A percentile compares a stretch with the other conserved stretches of the same genome.
Conservation (phyloP, 2,329 filamentous ascomycete genomes). For the Coniochaeta ligniaria region DNA sequence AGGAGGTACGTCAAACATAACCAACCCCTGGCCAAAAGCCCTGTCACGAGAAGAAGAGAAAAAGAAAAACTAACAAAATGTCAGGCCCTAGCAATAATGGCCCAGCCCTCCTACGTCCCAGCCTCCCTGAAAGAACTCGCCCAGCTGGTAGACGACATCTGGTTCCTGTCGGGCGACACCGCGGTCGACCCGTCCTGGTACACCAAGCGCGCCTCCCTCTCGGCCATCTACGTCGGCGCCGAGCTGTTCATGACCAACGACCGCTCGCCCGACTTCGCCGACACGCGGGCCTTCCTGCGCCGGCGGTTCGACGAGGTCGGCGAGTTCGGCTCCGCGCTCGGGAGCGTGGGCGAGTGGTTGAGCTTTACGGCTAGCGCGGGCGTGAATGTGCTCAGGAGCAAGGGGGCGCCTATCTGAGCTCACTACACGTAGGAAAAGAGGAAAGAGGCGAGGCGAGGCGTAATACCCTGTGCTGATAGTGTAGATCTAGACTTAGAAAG, state of each 20-base stretch:
- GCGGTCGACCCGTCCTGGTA: constrained; percentile 87
- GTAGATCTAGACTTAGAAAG: neutral
- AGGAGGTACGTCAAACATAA: constrained; percentile 58
- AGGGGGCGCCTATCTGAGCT: constrained; percentile 69
- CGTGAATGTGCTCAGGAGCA: constrained; percentile 80
- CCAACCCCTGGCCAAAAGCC: neutral
- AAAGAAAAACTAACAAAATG: neutral
- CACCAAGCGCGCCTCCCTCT: constrained; percentile 49
- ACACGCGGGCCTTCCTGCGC: constrained; percentile 75
- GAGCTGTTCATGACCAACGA: constrained; percentile 97
- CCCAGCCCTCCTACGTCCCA: constrained; percentile 71
- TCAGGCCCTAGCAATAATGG: constrained; percentile 84
- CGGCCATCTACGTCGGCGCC: constrained; percentile 58
- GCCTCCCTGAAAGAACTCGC: constrained; percentile 73
- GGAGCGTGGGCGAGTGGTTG: constrained; percentile 67
- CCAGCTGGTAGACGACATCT: constrained; percentile 83
- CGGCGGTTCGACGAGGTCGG: constrained; percentile 65
- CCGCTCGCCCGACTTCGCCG: constrained; percentile 59
- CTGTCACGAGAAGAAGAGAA: neutral
- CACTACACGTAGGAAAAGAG: neutral
- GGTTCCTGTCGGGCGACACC: constrained; percentile 18
- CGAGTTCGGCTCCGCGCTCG: constrained; percentile 53
- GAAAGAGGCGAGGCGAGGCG: neutral
- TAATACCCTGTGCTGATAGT: neutral
- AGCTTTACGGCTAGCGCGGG: constrained; percentile 72